Base-by-base conservation (phyloP, 768 basidiomycete species). In the Boletus subcaerulescens region DNA sequence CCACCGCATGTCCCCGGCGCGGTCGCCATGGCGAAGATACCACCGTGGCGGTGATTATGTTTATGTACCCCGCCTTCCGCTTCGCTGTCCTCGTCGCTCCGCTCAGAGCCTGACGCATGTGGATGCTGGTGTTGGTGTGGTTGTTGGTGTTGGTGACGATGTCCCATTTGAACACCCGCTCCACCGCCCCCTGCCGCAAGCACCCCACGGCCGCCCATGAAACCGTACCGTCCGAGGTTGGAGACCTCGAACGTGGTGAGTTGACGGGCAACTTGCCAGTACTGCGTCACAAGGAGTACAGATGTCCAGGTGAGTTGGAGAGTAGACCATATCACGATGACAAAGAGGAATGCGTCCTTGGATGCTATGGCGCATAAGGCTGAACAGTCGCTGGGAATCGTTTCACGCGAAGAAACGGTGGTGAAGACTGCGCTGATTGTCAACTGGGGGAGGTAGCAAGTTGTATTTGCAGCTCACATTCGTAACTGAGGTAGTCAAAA, bases 161-260 rank as follows among this genome's bases (percentile, higher is more conserved):
- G 88, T 3, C 91, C 87, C 86, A 89, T 89, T 68, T 93, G 91
- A 17, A 83, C 76, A 18, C 76, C 75, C 7, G 88, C 75, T 50
- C 78, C 82, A 4, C 68, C 68, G 8, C 83, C 77, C 8, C 76
- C 75, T 18, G 89, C 76, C 36, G 79, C 83, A 3, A 84, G 81
- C 18, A 84, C 83, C 0, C 85, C 90, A 39, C 91, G 85, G 0
- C 95, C 95, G 36, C 97, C 96, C 93, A 99, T 96, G 75, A 87
- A 98, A 13, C 97, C 96, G 65, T 87, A 98, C 44, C 96, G 83
- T 4, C 96, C 93, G 3, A 98, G 84, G 66, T 99, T 99, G 55
- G 87, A 87, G 4, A 98, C 92, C 67, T 99, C 96, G 51, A 95
- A 80, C 0, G 96, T 98, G 2, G 96, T 99, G 82, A 98, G 92